These are phyloP conservation scores for Tuber melanosporum DNA, from an alignment of 495 filamentous ascomycete genomes.

Conservation along the genomic window DNA sequence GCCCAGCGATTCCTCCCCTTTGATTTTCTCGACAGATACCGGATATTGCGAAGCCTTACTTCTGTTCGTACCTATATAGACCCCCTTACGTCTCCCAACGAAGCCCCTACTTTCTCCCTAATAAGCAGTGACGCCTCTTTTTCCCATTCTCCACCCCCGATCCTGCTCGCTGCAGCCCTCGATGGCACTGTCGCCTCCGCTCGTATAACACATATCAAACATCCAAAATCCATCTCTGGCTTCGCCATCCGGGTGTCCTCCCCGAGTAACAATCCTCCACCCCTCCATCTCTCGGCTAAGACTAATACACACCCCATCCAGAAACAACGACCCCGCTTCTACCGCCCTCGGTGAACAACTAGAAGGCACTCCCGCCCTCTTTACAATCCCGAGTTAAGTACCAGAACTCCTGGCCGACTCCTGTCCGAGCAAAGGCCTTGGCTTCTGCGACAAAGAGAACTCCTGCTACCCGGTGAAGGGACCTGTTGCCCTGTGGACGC, in stretches of 20 bases:
- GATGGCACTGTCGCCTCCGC: background rate
- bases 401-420: background rate
- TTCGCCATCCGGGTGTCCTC: background rate
- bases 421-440: background rate
- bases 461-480: conserved; percentile 29
- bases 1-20: background rate
- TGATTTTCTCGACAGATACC: background rate
- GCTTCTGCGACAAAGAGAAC: background rate
- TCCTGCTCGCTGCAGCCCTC: background rate
- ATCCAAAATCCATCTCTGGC: background rate
- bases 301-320: background rate
- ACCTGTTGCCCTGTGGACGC: conserved; percentile 26
- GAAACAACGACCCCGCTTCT: background rate
- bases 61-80: background rate
- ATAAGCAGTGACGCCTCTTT: background rate
- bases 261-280: background rate
- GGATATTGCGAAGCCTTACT: background rate
- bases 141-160: background rate
- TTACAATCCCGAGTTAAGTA: background rate
- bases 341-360: background rate
- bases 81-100: background rate
- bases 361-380: background rate
- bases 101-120: background rate
- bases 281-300: background rate
- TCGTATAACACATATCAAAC: background rate